Base-by-base conservation (phyloP, 2,329 filamentous ascomycete genomes). In the Fusarium incarnatum region DNA sequence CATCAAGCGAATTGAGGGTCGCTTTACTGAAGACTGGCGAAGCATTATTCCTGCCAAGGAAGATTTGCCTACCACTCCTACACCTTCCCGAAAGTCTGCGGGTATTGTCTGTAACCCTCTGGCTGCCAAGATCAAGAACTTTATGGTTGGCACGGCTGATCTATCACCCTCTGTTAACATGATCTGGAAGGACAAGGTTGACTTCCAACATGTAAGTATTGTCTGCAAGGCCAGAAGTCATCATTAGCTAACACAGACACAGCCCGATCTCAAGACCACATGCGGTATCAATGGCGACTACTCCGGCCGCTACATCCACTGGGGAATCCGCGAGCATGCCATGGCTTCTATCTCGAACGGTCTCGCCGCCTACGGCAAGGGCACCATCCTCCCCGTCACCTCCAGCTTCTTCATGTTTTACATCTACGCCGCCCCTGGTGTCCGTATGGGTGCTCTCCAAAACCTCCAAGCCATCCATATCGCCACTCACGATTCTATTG, bases 351-450 rank as follows among this genome's bases (percentile, higher is more conserved):
- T 88, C 25, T 83, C 84, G 9, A 88, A 88, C 74, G 89, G 88
- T 5, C 77, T 91, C 6, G 87, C 88, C 0, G 88, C 88, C 2
- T 90, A 82, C 63, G 80, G 81, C 61, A 84, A 82, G 37, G 84
- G 82, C 25, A 87, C 86, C 0, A 83, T 89, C 67, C 77, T 90
- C 10, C 87, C 87, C 0, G 78, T 89, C 37, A 90, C 87, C 2
- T 85, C 85, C 0, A 83, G 82, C 7, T 90, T 89, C 78, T 89
- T 89, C 80, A 89, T 90, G 85, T 89, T 89, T 77, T 89, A 89
- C 70, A 76, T 81, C 22, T 85, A 87, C 60, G 87, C 87, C 12
- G 87, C 88, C 1, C 84, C 87, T 0, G 87, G 83, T 9, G 83
- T 89, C 3, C 85, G 88, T 16, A 89, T 90, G 87, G 87, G 86